Evolutionary conservation across 1,284 basidiomycete genomes (phyloP), one percentile per base, ranked within the genome.

Genomic region (Ustilago tritici): DNA sequence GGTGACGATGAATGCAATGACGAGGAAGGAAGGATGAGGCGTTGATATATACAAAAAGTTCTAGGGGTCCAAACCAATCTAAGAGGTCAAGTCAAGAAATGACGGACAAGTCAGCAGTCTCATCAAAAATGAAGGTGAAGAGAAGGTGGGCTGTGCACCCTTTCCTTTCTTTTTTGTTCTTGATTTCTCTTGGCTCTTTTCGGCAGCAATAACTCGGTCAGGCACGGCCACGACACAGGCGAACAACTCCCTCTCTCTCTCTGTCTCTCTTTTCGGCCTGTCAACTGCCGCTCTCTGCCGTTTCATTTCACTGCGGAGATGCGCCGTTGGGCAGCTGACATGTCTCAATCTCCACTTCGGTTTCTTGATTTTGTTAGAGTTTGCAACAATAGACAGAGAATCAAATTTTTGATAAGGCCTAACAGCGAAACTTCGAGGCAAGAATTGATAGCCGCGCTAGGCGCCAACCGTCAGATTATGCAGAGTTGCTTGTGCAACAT

Each of bases 401-500:
- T 28, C 11, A 11, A 10, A 23, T 47, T 19, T 35, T 34, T 46
- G 35, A 54, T 28, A 54, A 10, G 40, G 40, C 28, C 56, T 58
- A 58, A 58, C 56, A 19, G 8, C 23, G 12, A 1, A 46, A n/a
- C 8, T 12, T n/a, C 11, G 34, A 35, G 31, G 38, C 52, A 41
- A 28, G 23, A 41, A 35, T 50, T 50, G 40, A 46, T 63, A 63
- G 53, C 61, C 61, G 61, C 61, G 54, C 61, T 63, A 49, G 54
- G 19, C 61, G 61, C 61, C 35, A 47, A 46, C 32, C 53, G n/a
- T 47, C 7, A 31, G 36, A 41, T 31, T n/a, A 40, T 46, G 49
- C 23, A n/a, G 23, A 23, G 43, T n/a, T 36, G 9, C 32, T 31
- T 46, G 41, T 14, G 56, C 23, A 28, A 28, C 23, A 36, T 6